A percentile compares a stretch with the other conserved stretches of the same genome.
Conservation (phyloP, 768 basidiomycete genomes). For the Omphalotus guepiniiformis region DNA sequence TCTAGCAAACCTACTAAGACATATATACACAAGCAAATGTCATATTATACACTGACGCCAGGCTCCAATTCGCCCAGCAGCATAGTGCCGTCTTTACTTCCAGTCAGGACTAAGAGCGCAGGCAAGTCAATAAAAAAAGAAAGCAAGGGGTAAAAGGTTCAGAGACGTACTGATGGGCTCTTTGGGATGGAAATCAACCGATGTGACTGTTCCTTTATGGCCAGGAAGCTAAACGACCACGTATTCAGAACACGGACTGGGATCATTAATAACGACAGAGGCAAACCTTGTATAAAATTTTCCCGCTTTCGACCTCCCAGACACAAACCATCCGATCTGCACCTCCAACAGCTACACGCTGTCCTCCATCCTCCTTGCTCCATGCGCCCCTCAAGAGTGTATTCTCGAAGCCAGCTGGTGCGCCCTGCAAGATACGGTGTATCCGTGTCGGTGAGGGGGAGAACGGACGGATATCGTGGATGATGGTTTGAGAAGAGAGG, state of each 20-base stretch:
- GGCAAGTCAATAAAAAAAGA: constrained; percentile 1
- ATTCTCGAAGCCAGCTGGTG: constrained; percentile 93
- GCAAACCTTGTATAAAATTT: constrained; percentile 72
- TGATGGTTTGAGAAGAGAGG: constrained; percentile 82
- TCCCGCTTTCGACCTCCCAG: constrained; percentile 80
- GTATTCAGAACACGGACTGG: background rate
- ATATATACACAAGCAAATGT: background rate
- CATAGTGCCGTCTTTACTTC: constrained; percentile 91
- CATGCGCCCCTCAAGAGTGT: constrained; percentile 81
- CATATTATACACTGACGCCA: constrained; percentile 38
- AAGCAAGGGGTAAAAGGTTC: background rate
- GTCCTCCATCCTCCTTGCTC: constrained; percentile 82
- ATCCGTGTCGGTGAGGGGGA: constrained; percentile 78
- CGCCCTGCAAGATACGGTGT: constrained; percentile 76
- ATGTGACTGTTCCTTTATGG: constrained; percentile 93
- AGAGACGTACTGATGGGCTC: constrained; percentile 82
- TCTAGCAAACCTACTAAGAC: too few relatives aligned
- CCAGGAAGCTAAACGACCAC: constrained; percentile 63
- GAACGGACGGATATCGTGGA: constrained; percentile 94
- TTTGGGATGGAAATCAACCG: constrained; percentile 95
- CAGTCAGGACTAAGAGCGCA: constrained; percentile 60
- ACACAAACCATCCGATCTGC: constrained; percentile 85
- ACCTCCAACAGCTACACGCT: constrained; percentile 81
- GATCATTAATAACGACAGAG: background rate
- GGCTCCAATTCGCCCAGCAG: constrained; percentile 87